A percentile compares a stretch with the other conserved stretches of the same genome.
phyloP scores from a whole-genome alignment of 495 filamentous ascomycete species.

The Penicillium bovifimosum region DNA sequence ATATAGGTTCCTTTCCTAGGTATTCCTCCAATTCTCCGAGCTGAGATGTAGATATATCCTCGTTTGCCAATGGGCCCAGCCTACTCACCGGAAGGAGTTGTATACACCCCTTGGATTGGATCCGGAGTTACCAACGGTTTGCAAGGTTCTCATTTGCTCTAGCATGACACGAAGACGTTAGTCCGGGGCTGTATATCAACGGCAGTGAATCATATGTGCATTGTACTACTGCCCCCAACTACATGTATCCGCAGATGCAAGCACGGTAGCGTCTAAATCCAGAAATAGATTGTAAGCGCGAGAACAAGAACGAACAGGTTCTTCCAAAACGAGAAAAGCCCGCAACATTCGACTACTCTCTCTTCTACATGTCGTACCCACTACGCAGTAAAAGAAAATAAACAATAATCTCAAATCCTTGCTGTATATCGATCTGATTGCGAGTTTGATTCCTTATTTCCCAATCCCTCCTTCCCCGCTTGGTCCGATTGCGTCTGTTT shows the following conservation, averaged over 20 bases:
- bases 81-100: not conserved
- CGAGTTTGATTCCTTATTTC: conserved; percentile 8
- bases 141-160: no score
- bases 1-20: no score
- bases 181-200: conserved; percentile 19
- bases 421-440: conserved; percentile 8
- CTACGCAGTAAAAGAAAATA: not conserved
- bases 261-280: not conserved
- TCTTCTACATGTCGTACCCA: not conserved
- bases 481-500: conserved; percentile 11
- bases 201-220: conserved; percentile 10
- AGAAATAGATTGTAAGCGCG: not conserved
- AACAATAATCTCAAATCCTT: not conserved
- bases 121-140: not conserved
- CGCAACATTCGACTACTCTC: not conserved
- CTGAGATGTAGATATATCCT: not conserved
- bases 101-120: not conserved
- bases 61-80: not conserved
- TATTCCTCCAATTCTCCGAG: not conserved
- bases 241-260: conserved; percentile 4
- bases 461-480: conserved; percentile 12
- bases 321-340: not conserved
- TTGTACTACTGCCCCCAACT: conserved; percentile 16
- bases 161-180: conserved; percentile 4
- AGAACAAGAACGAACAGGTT: not conserved